Percentiles rank a stretch among this genome's conserved stretches.
Conservation (phyloP, 1,284 basidiomycete genomes). For the Sutorius eximius region DNA sequence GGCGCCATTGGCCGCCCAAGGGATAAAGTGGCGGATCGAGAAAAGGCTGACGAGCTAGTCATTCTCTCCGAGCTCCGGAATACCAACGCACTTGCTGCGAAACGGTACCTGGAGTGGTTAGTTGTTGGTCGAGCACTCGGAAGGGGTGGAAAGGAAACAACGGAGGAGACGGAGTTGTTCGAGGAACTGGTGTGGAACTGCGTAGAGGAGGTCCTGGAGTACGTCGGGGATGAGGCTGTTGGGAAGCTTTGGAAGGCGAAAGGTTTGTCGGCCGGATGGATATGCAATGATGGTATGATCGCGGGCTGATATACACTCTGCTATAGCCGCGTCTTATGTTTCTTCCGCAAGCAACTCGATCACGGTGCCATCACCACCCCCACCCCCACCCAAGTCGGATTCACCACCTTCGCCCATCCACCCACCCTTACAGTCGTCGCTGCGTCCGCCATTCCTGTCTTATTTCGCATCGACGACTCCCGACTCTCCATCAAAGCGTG, state of each 20-base stretch:
- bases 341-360: slow-evolving; percentile 21
- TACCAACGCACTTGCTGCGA: slow-evolving; percentile 44
- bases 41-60: slow-evolving; percentile 50
- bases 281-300: background rate
- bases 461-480: slow-evolving; percentile 72
- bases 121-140: slow-evolving; percentile 69
- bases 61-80: slow-evolving; percentile 54
- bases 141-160: slow-evolving; percentile 36
- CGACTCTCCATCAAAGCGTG: slow-evolving; percentile 69
- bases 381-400: slow-evolving; percentile 15
- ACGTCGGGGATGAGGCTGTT: slow-evolving; percentile 46
- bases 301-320: background rate
- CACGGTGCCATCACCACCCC: slow-evolving; percentile 3
- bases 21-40: slow-evolving; percentile 27
- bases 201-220: slow-evolving; percentile 53
- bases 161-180: slow-evolving; percentile 38
- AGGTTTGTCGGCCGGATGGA: slow-evolving; percentile 39
- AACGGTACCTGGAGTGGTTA: slow-evolving; percentile 75
- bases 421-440: slow-evolving; percentile 3
- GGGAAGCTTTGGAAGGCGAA: slow-evolving; percentile 73
- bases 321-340: slow-evolving; percentile 50
- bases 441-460: slow-evolving; percentile 50
- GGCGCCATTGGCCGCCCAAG: slow-evolving; percentile 28
- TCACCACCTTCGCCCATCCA: background rate
- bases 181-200: slow-evolving; percentile 56